Evolutionary conservation across 2,329 filamentous ascomycete species (phyloP).

Genomic region (Sclerotinia subarctica): DNA sequence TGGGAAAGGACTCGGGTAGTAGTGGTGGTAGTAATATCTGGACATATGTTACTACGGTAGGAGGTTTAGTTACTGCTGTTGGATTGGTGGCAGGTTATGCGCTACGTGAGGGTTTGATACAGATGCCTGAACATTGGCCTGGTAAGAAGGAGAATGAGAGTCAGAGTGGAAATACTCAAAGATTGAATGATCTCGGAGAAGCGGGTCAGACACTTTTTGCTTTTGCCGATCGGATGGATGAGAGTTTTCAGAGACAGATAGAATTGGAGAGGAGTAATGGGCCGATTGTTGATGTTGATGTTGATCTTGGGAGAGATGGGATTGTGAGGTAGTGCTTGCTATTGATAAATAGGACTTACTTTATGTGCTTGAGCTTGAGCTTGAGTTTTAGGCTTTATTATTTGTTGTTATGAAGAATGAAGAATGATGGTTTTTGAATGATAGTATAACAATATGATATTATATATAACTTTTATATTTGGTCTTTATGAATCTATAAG

Average conservation of each 20-base stretch:
- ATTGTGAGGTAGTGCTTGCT: neutral
- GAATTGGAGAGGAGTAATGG: conserved; percentile 20
- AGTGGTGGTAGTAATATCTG: conserved; percentile 21
- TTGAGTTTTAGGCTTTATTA: too few relatives aligned
- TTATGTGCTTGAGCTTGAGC: too few relatives aligned
- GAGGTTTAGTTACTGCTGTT: conserved; percentile 34
- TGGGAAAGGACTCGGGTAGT: conserved; percentile 25
- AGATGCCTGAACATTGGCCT: conserved; percentile 21
- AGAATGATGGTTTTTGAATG: too few relatives aligned
- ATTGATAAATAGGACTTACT: too few relatives aligned
- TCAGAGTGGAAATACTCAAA: conserved; percentile 17
- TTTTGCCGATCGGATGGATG: conserved; percentile 30
- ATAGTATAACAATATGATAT: too few relatives aligned
- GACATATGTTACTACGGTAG: conserved; percentile 30
- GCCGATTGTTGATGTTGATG: conserved; percentile 31
- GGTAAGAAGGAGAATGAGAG: conserved; percentile 17
- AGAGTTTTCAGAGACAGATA: conserved; percentile 23
- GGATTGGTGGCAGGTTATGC: conserved; percentile 37
- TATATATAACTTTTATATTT: too few relatives aligned
- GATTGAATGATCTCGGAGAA: conserved; percentile 32
- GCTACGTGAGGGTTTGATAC: conserved; percentile 38
- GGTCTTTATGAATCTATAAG: too few relatives aligned
- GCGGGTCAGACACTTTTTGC: conserved; percentile 33
- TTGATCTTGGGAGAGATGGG: conserved; percentile 18
- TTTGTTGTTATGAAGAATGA: too few relatives aligned